These are phyloP conservation scores for Colletotrichum tropicale DNA, from an alignment of 2,329 filamentous ascomycete genomes.

Conservation along the genomic window DNA sequence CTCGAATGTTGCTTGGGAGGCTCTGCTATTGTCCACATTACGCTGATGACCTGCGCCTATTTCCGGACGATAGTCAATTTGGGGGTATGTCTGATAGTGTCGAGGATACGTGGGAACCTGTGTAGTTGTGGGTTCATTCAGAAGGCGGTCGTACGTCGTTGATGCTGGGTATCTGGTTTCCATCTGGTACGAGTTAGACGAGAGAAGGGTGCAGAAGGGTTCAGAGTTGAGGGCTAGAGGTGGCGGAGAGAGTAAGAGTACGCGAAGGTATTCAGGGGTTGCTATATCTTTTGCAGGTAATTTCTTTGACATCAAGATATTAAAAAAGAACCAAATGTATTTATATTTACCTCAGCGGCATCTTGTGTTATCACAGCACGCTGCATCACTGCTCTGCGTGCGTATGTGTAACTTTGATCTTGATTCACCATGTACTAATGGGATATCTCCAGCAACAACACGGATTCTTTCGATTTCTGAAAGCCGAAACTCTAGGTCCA, in stretches of 20 bases:
- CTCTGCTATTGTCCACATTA: fast-evolving
- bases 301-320: neutral
- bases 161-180: neutral
- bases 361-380: fast-evolving
- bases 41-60: neutral
- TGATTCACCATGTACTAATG: neutral
- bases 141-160: neutral
- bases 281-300: neutral
- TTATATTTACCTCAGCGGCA: neutral
- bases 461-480: neutral
- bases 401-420: neutral
- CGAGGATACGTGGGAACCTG: neutral
- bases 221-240: neutral
- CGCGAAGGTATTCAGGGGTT: neutral
- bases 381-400: neutral
- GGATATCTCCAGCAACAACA: neutral
- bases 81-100: neutral
- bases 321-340: too few species aligned
- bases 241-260: neutral
- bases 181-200: neutral
- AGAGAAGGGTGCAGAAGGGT: neutral
- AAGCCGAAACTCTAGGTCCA: fast-evolving
- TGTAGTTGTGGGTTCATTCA: fast-evolving
- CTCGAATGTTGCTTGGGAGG: neutral
- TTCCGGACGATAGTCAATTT: fast-evolving